Evolutionary conservation across 306 rosid species (phyloP), one percentile per base, ranked within the genome.

Genomic region (Glycine tomentella): DNA sequence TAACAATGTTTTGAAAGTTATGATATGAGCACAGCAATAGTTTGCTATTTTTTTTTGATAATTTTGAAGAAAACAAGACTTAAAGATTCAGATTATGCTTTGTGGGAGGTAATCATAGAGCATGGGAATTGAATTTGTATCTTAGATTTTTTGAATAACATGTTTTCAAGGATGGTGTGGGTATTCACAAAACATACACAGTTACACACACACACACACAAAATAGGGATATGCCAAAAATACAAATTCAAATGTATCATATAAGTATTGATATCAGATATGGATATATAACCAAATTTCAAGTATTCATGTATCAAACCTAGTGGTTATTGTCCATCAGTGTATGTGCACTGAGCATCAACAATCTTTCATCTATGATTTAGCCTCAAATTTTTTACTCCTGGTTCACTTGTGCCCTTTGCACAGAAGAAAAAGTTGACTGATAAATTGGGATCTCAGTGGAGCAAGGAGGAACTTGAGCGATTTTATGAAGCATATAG

Each of bases 401-500:
- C n/a, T n/a, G n/a, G n/a, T n/a, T n/a, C 74, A 61, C 1, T 2
- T 78, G 15, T 50, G 44, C 6, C 16, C 59, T 62, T 46, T 87
- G 69, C 51, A 44, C 83, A 95, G 99, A 95, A 91, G 91, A 92
- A 83, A 84, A 95, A 90, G 74, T 80, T 91, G 82, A 83, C 95
- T 44, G 95, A 92, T 79, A 90, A 90, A 84, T 80, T 93, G 82
- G 99, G 99, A 86, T 78, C 94, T 58, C 94, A 88, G 79, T 95
- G 99, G 99, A 91, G 84, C 86, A 88, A 88, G 85, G 94, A 81
- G 83, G 99, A 95, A 79, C 83, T 95, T 65, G 82, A 84, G 88
- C 85, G 75, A 9, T 95, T 95, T 87, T 95, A 95, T 84, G 97
- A 92, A 64, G 97, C 92, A 14, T 95, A 95, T 83, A 80, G 99